Conservation (phyloP, 805 yeast species). For the Ogataea angusta region DNA sequence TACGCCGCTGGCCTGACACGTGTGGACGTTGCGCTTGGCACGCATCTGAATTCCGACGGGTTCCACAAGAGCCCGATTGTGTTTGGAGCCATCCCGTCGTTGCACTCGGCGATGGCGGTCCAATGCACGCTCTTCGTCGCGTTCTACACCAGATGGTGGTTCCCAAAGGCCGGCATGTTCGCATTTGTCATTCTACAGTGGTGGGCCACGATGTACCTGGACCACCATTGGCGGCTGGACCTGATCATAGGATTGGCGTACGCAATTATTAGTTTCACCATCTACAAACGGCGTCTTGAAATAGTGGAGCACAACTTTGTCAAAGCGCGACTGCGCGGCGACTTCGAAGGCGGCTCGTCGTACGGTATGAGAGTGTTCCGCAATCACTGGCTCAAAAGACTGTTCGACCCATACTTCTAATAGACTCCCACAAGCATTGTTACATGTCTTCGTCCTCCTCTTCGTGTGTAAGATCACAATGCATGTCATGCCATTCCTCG, state of each 20-base stretch:
- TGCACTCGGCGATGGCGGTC: slow-evolving; percentile 66
- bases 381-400: slow-evolving; percentile 43
- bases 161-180: slow-evolving; percentile 36
- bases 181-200: slow-evolving; percentile 54
- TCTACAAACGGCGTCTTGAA: slow-evolving; percentile 36
- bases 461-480: slow-evolving; percentile 38
- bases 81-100: slow-evolving; percentile 73
- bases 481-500: slow-evolving; percentile 59
- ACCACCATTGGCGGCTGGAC: slow-evolving; percentile 70
- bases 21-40: slow-evolving; percentile 61
- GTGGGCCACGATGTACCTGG: slow-evolving; percentile 75
- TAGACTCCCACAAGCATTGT: not conserved
- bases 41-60: slow-evolving; percentile 56
- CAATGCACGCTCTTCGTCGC: slow-evolving; percentile 42
- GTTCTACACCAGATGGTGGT: slow-evolving; percentile 37
- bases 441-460: slow-evolving; percentile 39
- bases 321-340: slow-evolving; percentile 37
- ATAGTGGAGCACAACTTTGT: slow-evolving; percentile 38
- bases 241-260: slow-evolving; percentile 53
- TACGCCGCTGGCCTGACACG: slow-evolving; percentile 70
- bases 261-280: slow-evolving; percentile 42
- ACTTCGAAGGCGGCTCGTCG: slow-evolving; percentile 42
- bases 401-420: slow-evolving; percentile 47
- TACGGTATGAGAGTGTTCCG: slow-evolving; percentile 66
- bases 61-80: slow-evolving; percentile 68